Conservation (phyloP, 345 rosid species). For the Citrus unshiu region DNA sequence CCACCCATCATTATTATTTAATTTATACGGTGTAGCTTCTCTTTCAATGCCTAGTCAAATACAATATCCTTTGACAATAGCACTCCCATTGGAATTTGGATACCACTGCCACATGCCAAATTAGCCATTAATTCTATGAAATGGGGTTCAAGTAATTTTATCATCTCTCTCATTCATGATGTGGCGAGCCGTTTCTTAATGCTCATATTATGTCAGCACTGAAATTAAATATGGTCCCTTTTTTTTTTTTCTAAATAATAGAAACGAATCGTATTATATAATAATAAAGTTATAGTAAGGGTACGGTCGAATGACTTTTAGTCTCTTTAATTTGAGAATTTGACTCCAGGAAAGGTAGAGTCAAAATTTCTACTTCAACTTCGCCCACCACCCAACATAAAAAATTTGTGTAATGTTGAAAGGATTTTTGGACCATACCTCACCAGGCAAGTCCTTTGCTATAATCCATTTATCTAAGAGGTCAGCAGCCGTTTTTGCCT, state of each 20-base stretch:
- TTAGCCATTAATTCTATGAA: background rate
- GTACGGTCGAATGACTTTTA: too few species aligned
- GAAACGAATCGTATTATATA: background rate
- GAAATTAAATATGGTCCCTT: background rate
- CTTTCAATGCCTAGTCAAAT: background rate
- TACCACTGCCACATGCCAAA: background rate
- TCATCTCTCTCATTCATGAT: background rate
- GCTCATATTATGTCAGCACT: background rate
- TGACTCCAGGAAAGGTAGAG: too few species aligned
- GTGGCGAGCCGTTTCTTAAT: background rate
- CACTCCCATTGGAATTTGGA: background rate
- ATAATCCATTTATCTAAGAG: conserved; percentile 93
- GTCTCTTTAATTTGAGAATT: too few species aligned
- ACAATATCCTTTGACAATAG: background rate
- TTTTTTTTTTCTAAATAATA: background rate
- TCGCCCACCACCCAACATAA: too few species aligned
- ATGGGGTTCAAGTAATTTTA: background rate
- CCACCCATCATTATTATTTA: background rate
- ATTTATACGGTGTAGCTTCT: background rate
- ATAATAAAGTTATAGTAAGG: too few species aligned
- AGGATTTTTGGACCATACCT: conserved; percentile 38
- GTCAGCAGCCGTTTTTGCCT: conserved; percentile 49
- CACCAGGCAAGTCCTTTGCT: conserved; percentile 88
- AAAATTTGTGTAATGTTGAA: background rate
- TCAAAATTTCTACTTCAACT: too few species aligned